Evolutionary conservation across 352 stramenopile genomes (phyloP), one percentile per base, ranked within the genome.

Genomic region (Globisporangium echinulatum): DNA sequence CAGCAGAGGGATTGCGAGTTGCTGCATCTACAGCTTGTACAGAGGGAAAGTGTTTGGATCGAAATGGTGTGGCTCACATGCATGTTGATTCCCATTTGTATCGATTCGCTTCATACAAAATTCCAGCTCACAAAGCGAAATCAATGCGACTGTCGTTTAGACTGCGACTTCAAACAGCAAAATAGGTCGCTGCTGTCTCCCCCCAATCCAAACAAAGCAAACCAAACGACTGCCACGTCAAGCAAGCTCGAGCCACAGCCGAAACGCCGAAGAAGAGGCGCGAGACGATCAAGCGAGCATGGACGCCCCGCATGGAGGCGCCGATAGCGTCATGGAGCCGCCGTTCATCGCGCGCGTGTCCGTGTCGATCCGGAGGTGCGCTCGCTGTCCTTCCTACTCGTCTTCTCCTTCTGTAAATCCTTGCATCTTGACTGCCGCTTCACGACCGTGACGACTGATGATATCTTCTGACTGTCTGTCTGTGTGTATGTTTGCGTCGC

Each of bases 281-380:
- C 46, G 17, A 33, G 14, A 7, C 46, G 54, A 52, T 10, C 33
- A 25, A 38, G 36, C 25, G 19, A 47, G 40, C n/a, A 65, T 65
- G 59, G 52, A 65, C 48, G 52, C 19, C 48, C 79, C 77, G 63
- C 49, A 84, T 25, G 76, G 78, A 63, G 77, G 87, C 64, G 82
- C 80, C n/a, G 68, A 72, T 40, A 80, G 62, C 37, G 71, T 88
- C 61, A 88, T 77, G 46, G 85, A 94, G 61, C 85, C 85, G 56
- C 79, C 82, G 52, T 92, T 92, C 67, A 69, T 92, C 49, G 82
- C 81, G 59, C 75, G 82, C 56, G 76, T 94, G 47, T 80, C 68
- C n/a, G 71, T 75, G 43, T 94, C 85, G 25, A 85, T 94, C 46
- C 85, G 84, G 64, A 78, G 85, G 85, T 94, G 64, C n/a, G 68